Evolutionary conservation across 768 basidiomycete genomes (phyloP), one percentile per base, ranked within the genome.

Genomic region (Cystoderma amianthinum): DNA sequence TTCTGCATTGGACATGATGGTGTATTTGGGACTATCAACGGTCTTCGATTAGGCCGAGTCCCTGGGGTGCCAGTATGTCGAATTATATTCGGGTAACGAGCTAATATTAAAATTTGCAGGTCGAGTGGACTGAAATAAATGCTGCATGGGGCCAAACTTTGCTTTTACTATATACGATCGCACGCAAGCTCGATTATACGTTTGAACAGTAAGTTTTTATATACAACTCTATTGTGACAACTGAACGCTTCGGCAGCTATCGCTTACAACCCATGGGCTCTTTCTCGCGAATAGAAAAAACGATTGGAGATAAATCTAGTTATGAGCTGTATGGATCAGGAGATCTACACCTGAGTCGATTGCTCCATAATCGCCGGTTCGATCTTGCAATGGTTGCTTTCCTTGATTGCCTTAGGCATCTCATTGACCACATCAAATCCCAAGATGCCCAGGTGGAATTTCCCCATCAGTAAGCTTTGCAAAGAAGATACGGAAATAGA

Each of bases 101-200:
- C 44, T 55, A 41, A 44, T 44, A 38, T 50, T 42, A 49, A 48
- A 21, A 11, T 32, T 25, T 44, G 6, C 47, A 90, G 81, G 94
- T 98, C 21, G 96, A 98, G 56, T 99, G 94, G 94, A 79, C 90
- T 2, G 96, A 99, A 63, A 93, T 98, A 59, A 98, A 98, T 55
- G 96, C 96, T 9, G 96, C 96, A 13, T 96, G 95, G 93, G 96
- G 96, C 1, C 85, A 96, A 56, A 90, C 94, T 0, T 68, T 95
- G n/a, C 71, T 98, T 13, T 70, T 98, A 42, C 65, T 97, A 24
- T 88, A 95, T 54, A 91, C 91, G 5, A 78, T 99, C 37, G 91
- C 91, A 9, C 74, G 85, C 42, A 99, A 97, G 62, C 77, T 96
- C 11, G 92, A 91, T 46, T 90, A 82, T 54, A 78, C 77, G 3